These are phyloP conservation scores for Solanum pimpinellifolium DNA, from an alignment of 257 asterid species.

Conservation along the genomic window DNA sequence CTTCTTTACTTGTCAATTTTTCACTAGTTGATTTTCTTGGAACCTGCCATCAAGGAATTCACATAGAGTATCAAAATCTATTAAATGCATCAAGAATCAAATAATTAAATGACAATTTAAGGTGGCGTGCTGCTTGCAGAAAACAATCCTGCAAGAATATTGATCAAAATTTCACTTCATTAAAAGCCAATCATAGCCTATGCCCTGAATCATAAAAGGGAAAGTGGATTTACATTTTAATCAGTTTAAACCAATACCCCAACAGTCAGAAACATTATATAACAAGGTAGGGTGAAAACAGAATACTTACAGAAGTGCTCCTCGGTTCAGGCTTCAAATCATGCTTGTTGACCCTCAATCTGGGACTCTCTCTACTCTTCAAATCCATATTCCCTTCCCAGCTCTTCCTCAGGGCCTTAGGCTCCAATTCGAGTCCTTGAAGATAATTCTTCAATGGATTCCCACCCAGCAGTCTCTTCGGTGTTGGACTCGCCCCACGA, in stretches of 20 bases:
- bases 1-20: slow-evolving; percentile 50
- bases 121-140: neutral
- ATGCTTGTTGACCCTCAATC: slow-evolving; percentile 46
- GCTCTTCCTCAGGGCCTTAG: slow-evolving; percentile 89
- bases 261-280: neutral
- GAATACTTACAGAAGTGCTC: slow-evolving; percentile 62
- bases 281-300: neutral
- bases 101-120: neutral
- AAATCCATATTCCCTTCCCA: slow-evolving; percentile 95
- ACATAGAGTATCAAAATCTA: neutral
- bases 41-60: slow-evolving; percentile 27
- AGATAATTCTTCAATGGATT: slow-evolving; percentile 50
- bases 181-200: neutral
- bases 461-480: slow-evolving; percentile 38
- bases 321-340: slow-evolving; percentile 54
- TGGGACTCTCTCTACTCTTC: slow-evolving; percentile 75
- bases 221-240: neutral
- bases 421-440: slow-evolving; percentile 70
- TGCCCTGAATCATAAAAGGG: neutral
- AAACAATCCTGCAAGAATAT: neutral
- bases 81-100: neutral
- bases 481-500: slow-evolving; percentile 29
- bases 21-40: slow-evolving; percentile 76
- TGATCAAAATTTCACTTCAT: neutral
- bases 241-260: neutral